These are phyloP conservation scores for Clonostachys sp. DNA, from an alignment of 2,329 filamentous ascomycete species.

Conservation along the genomic window DNA sequence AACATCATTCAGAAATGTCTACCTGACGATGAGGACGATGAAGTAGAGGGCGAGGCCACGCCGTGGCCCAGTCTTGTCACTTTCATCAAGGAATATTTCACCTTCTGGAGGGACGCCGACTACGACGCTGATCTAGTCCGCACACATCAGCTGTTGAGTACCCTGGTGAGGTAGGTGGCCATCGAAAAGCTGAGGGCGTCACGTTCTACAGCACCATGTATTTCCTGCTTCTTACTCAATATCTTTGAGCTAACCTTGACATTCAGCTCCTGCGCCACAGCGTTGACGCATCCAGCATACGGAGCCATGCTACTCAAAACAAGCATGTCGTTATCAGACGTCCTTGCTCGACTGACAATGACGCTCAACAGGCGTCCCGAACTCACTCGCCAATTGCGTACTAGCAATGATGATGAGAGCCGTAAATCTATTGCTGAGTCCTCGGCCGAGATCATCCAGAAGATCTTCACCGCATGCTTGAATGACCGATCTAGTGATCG, in stretches of 20 bases:
- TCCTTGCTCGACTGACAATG: conserved; percentile 79
- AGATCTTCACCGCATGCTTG: conserved; percentile 85
- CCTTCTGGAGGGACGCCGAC: conserved; percentile 77
- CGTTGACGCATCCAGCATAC: conserved; percentile 73
- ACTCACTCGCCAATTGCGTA: conserved; percentile 58
- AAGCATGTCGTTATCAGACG: conserved; percentile 75
- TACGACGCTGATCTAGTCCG: conserved; percentile 64
- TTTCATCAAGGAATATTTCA: conserved; percentile 78
- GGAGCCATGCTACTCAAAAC: conserved; percentile 80
- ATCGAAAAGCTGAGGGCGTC: not conserved
- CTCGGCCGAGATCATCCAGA: conserved; percentile 83
- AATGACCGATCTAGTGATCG: conserved; percentile 70
- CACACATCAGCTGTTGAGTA: conserved; percentile 71
- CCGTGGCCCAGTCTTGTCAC: conserved; percentile 73
- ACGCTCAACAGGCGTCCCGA: conserved; percentile 77
- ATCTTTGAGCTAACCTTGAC: conserved; percentile 2
- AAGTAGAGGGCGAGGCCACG: conserved; percentile 58
- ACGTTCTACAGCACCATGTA: not conserved
- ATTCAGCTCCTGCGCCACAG: conserved; percentile 72
- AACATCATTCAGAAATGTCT: conserved; percentile 59
- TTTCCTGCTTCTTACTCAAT: not conserved
- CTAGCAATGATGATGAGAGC: conserved; percentile 55
- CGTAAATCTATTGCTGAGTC: conserved; percentile 79
- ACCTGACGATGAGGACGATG: conserved; percentile 56
- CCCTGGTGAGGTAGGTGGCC: conserved; percentile 64